A percentile compares a stretch with the other conserved stretches of the same genome.
Conservation (phyloP, 2,329 filamentous ascomycete species). For the Exophiala sp. region DNA sequence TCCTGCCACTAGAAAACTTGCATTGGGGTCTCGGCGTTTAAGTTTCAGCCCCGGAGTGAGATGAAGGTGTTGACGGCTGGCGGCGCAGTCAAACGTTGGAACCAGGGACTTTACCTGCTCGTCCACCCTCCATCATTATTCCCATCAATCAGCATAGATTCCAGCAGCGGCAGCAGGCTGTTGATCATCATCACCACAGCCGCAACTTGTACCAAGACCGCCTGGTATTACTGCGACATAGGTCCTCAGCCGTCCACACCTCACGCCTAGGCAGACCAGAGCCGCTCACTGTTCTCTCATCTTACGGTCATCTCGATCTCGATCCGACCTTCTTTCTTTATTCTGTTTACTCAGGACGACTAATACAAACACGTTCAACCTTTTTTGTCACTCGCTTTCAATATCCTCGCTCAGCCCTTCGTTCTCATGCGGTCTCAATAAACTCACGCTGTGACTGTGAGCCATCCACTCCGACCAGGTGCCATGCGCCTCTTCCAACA, state of each 20-base stretch:
- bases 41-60: too few species aligned
- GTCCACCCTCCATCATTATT: too few species aligned
- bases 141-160: too few species aligned
- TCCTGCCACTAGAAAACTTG: too few species aligned
- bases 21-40: too few species aligned
- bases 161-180: too few species aligned
- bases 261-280: slow-evolving; percentile 6
- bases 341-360: not conserved
- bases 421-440: slow-evolving; percentile 1
- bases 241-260: slow-evolving; percentile 1
- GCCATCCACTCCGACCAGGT: not conserved
- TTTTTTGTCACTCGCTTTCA: not conserved
- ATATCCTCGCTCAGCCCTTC: not conserved
- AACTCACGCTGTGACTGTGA: not conserved
- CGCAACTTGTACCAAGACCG: too few species aligned
- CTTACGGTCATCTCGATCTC: not conserved
- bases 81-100: too few species aligned
- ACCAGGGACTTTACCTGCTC: too few species aligned
- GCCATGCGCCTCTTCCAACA: slow-evolving; percentile 27
- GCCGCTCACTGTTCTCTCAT: not conserved
- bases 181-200: too few species aligned
- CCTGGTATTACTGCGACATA: too few species aligned
- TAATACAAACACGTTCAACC: not conserved
- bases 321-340: not conserved
- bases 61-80: too few species aligned